phyloP scores from a whole-genome alignment of 1,284 basidiomycete species.

The Ustilago loliicola region DNA sequence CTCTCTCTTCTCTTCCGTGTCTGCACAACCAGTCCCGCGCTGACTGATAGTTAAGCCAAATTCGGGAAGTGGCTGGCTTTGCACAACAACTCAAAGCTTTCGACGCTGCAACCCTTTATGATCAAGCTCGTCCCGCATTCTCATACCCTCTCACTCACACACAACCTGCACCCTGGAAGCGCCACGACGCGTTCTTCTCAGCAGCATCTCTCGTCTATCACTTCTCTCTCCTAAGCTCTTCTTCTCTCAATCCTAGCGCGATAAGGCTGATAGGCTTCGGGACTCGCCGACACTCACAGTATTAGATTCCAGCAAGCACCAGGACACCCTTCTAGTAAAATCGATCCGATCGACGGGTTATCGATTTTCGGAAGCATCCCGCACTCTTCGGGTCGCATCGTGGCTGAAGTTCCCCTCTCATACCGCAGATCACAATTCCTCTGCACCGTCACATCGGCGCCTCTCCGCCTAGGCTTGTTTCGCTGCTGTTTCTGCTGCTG shows the following conservation, averaged over 20 bases:
- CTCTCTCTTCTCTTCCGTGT: not conserved
- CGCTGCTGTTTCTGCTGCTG: not conserved
- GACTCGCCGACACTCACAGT: slow-evolving; percentile 1
- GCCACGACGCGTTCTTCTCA: not conserved
- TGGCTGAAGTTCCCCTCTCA: not conserved
- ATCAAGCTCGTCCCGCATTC: slow-evolving; percentile 5
- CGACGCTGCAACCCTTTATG: slow-evolving; percentile 14
- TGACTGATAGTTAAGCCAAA: slow-evolving; percentile 31
- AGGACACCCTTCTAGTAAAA: not conserved
- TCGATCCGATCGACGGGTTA: not conserved
- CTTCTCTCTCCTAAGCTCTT: not conserved
- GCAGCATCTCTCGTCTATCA: not conserved
- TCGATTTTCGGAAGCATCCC: not conserved
- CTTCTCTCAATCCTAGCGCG: not conserved
- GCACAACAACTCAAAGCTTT: slow-evolving; percentile 5
- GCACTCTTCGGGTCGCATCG: not conserved
- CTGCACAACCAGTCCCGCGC: slow-evolving; percentile 24
- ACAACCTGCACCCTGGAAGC: not conserved
- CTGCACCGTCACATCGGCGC: not conserved
- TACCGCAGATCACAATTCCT: not conserved
- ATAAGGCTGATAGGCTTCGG: slow-evolving; percentile 11
- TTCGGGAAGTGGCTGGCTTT: slow-evolving; percentile 13
- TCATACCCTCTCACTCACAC: not conserved
- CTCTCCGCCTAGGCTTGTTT: not conserved
- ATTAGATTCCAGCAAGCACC: not conserved